Evolutionary conservation across 345 rosid species (phyloP).

Genomic region (Populus pruinosa): DNA sequence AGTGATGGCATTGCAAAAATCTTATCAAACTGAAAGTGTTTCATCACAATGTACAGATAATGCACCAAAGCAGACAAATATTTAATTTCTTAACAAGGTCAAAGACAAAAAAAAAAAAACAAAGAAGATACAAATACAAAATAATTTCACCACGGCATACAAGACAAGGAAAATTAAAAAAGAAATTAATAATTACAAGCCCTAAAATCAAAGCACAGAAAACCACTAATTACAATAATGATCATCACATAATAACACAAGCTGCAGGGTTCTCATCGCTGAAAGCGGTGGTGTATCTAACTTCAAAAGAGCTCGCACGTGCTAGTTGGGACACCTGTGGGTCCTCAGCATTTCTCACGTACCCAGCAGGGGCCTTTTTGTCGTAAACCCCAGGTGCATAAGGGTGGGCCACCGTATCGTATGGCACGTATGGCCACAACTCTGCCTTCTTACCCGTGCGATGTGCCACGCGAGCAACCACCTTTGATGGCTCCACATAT

Average conservation of each 20-base stretch:
- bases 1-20: too few species aligned
- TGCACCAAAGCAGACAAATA: neutral
- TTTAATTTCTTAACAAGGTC: neutral
- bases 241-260: conserved; percentile 65
- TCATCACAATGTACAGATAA: neutral
- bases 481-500: conserved; percentile 70
- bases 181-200: neutral
- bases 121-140: neutral
- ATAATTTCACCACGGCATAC: neutral
- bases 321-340: conserved; percentile 61
- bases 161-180: neutral
- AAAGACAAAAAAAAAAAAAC: neutral
- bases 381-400: conserved; percentile 89
- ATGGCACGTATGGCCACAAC: conserved; percentile 91
- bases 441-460: conserved; percentile 94
- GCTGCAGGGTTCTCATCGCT: conserved; percentile 81
- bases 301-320: conserved; percentile 96
- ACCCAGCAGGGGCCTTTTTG: conserved; percentile 81
- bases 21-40: too few species aligned
- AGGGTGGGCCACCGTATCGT: conserved; percentile 83
- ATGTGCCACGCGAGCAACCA: conserved; percentile 68
- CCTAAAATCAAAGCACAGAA: neutral
- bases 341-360: conserved; percentile 66
- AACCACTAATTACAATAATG: neutral
- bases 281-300: conserved; percentile 91